These are phyloP conservation scores for Plasmodium yoelii DNA, from an alignment of 169 alveolate genomes.

Conservation along the genomic window DNA sequence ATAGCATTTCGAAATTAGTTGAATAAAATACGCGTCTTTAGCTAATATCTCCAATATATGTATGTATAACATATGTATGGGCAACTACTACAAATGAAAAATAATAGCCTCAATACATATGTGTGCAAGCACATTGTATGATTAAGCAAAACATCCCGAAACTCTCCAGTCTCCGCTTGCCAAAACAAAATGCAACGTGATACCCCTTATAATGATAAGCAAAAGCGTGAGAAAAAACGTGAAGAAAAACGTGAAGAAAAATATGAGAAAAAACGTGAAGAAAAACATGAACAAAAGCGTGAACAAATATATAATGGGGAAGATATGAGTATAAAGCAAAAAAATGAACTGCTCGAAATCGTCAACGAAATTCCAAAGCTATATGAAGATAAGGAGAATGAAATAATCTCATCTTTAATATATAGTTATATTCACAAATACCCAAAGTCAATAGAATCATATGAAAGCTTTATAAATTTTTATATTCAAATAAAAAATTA, in stretches of 20 bases:
- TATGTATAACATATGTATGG: too few species aligned
- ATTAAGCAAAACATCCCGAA: too few species aligned
- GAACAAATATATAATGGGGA: too few species aligned
- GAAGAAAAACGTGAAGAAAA: too few species aligned
- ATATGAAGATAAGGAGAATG: slow-evolving; percentile 19
- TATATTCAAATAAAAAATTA: slow-evolving; percentile 22
- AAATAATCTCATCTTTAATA: slow-evolving; percentile 23
- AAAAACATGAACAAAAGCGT: background rate
- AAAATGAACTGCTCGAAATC: slow-evolving; percentile 31
- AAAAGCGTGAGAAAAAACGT: background rate
- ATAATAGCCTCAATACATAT: too few species aligned
- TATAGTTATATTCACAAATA: slow-evolving; percentile 14
- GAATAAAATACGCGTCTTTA: too few species aligned
- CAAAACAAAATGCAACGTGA: too few species aligned
- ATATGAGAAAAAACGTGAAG: background rate
- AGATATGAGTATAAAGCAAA: background rate
- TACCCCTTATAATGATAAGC: background rate
- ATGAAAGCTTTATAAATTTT: slow-evolving; percentile 23
- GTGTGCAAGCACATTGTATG: too few species aligned
- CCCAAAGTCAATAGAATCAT: slow-evolving; percentile 34
- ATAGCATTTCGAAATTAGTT: too few species aligned
- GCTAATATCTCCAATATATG: too few species aligned
- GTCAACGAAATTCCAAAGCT: slow-evolving; percentile 46
- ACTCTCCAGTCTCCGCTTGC: too few species aligned
- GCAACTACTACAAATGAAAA: too few species aligned